Conservation (phyloP, 2,329 filamentous ascomycete species). For the Coniochaeta ligniaria region DNA sequence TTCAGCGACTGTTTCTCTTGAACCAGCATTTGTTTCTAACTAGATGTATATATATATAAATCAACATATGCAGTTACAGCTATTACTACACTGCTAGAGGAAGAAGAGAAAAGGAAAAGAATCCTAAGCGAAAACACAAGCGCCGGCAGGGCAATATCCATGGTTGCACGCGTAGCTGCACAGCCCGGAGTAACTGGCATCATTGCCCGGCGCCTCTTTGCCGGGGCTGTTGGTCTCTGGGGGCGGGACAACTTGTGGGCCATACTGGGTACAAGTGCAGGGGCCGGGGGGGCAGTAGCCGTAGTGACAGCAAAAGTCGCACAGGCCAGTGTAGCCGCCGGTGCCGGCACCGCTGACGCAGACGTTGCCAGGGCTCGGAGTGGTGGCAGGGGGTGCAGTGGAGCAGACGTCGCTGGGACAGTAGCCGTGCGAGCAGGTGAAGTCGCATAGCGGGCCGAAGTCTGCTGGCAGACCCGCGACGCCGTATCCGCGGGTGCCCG, state of each 20-base stretch:
- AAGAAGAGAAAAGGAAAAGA: too few species aligned
- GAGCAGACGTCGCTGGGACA: neutral
- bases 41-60: too few species aligned
- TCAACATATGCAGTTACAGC: too few species aligned
- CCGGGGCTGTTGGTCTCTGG: constrained; percentile 18
- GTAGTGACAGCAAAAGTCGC: constrained; percentile 10
- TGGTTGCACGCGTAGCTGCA: constrained; percentile 38
- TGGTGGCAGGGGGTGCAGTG: neutral
- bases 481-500: too few species aligned
- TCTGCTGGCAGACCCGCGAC: too few species aligned
- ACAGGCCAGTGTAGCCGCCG: constrained; percentile 9
- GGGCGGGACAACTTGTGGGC: neutral
- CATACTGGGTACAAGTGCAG: constrained; percentile 10
- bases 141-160: constrained; percentile 32
- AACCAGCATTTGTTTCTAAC: too few species aligned
- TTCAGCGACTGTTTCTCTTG: too few species aligned
- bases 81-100: too few species aligned
- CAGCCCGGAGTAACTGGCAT: constrained; percentile 31
- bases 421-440: neutral
- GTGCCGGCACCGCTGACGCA: constrained; percentile 11
- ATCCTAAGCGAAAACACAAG: too few species aligned
- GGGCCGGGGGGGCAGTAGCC: constrained; percentile 11
- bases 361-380: neutral
- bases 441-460: neutral
- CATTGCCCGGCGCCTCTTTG: constrained; percentile 22